These are phyloP conservation scores for Rosa persica DNA, from an alignment of 306 rosid genomes.

Conservation along the genomic window DNA sequence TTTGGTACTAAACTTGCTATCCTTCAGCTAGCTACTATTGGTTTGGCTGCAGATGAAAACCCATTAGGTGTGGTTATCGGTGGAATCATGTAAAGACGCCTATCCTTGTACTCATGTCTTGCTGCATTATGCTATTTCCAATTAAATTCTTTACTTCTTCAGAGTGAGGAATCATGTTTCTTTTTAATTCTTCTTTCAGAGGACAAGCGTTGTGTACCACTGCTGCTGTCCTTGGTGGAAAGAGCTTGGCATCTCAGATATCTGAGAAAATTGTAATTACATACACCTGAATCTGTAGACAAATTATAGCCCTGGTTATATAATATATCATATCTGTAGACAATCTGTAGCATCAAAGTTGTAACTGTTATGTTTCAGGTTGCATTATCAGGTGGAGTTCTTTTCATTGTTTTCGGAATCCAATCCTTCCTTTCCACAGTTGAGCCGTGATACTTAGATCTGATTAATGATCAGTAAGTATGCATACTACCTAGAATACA, in stretches of 20 bases:
- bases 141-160: background rate
- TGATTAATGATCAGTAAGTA: conserved; percentile 45
- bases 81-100: conserved; percentile 73
- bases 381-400: conserved; percentile 83
- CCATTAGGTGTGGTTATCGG: conserved; percentile 95
- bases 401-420: conserved; percentile 80
- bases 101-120: background rate
- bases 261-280: conserved; percentile 77
- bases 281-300: background rate
- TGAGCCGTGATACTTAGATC: conserved; percentile 37
- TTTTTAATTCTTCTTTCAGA: conserved; percentile 31
- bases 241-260: conserved; percentile 92
- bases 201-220: conserved; percentile 88
- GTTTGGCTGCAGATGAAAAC: conserved; percentile 93
- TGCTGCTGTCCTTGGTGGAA: conserved; percentile 91
- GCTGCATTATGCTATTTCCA: background rate
- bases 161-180: background rate
- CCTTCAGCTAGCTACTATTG: conserved; percentile 86
- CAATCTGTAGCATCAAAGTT: background rate
- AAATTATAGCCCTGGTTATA: background rate
- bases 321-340: background rate
- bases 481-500: background rate
- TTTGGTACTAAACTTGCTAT: conserved; percentile 23
- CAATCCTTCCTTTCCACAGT: conserved; percentile 80
- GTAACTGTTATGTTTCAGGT: conserved; percentile 49